Conservation (phyloP, 2,329 filamentous ascomycete genomes). For the Fusarium tjaetaba region DNA sequence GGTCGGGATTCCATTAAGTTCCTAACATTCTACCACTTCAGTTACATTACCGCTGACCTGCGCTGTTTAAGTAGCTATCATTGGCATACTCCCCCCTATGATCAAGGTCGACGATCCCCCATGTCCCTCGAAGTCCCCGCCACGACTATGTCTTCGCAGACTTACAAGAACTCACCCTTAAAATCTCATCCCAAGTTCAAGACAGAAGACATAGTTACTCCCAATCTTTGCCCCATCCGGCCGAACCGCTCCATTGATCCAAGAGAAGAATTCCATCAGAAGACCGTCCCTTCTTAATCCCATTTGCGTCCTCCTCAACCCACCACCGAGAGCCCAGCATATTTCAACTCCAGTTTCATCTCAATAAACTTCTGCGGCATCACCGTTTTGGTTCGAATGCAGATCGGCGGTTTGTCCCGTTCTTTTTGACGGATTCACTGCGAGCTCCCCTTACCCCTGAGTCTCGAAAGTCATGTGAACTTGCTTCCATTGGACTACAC, state of each 20-base stretch:
- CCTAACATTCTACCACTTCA: too few species aligned
- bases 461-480: neutral
- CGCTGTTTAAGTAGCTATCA: neutral
- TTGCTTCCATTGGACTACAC: neutral
- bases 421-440: neutral
- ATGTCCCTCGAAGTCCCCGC: neutral
- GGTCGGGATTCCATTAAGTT: accelerated
- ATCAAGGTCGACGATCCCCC: neutral
- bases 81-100: too few species aligned
- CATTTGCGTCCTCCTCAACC: neutral
- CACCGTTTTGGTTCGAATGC: accelerated
- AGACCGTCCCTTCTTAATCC: neutral
- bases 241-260: neutral
- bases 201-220: too few species aligned
- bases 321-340: neutral
- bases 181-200: accelerated
- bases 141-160: neutral
- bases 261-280: neutral
- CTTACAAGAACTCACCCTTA: neutral
- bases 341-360: neutral
- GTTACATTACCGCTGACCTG: neutral
- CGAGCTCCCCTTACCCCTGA: neutral
- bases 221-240: accelerated
- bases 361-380: accelerated
- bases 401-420: neutral